A percentile compares a stretch with the other conserved stretches of the same genome.
Conservation (phyloP, 2,329 filamentous ascomycete genomes). For the Trichoderma arundinaceum region DNA sequence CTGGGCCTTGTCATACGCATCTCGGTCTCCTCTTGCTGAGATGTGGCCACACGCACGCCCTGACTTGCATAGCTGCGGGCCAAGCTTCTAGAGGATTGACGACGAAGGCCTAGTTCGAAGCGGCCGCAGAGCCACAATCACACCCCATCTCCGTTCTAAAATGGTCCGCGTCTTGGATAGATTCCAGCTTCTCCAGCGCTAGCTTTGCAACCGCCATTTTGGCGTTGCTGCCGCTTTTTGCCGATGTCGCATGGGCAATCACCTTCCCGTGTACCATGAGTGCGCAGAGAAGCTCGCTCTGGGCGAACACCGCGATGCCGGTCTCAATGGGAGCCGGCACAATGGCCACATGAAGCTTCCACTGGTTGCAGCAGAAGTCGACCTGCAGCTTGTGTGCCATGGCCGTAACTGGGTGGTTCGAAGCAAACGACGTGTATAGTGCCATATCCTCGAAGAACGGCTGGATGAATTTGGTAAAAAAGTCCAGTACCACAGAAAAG, state of each 20-base stretch:
- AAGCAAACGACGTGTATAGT: constrained; percentile 85
- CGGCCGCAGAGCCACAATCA: constrained; percentile 25
- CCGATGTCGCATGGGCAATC: constrained; percentile 63
- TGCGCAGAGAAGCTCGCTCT: constrained; percentile 68
- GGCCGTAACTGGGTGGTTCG: constrained; percentile 81
- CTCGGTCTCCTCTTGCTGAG: not conserved
- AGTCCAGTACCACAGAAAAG: constrained; percentile 72
- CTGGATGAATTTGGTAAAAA: constrained; percentile 76
- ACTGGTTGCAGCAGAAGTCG: constrained; percentile 67
- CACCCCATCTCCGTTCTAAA: constrained; percentile 29
- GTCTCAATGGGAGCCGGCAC: constrained; percentile 50
- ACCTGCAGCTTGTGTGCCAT: constrained; percentile 68
- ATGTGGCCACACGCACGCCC: not conserved
- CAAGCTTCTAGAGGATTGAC: constrained; percentile 2
- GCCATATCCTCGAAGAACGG: constrained; percentile 85
- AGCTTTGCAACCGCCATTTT: constrained; percentile 69
- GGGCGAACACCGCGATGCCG: constrained; percentile 46
- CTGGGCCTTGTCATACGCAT: not conserved
- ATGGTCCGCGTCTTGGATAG: constrained; percentile 11
- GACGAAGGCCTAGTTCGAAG: not conserved
- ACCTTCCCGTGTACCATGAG: constrained; percentile 77
- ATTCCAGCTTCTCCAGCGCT: constrained; percentile 28
- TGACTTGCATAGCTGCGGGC: not conserved
- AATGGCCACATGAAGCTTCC: constrained; percentile 59
- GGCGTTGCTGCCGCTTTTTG: constrained; percentile 71